Evolutionary conservation across 495 filamentous ascomycete species (phyloP), one percentile per base, ranked within the genome.

Genomic region (Rusavskia elegans): DNA sequence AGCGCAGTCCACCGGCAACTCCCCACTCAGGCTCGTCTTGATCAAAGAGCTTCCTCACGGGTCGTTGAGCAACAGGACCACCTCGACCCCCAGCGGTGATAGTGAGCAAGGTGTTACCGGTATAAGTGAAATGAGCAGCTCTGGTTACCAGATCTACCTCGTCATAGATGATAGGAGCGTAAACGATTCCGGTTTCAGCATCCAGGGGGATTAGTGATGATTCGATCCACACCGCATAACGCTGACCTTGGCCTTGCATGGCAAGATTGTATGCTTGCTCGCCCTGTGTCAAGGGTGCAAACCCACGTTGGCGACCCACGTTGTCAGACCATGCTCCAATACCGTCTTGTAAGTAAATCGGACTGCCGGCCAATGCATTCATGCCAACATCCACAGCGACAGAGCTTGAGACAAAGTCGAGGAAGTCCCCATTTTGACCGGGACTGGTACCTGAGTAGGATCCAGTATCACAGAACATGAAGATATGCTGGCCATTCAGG

Each of bases 141-240:
- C 57, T 57, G 17, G 64, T 64, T 6, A 40, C 52, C 30, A 40
- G 45, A 42, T 66, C 55, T 41, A 66, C 64, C 11, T 64, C 56
- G 41, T 63, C 59, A 42, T 66, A 66, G n/a, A 66, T 56, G 17
- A 66, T 59, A 11, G 64, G 61, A 21, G 64, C 63, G 32, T 58
- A 66, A 16, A 66, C 42, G 13, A 66, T 25, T 16, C 44, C 64
- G 21, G 53, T 55, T 11, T 52, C 57, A 17, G 57, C 55, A 55
- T 66, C 61, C 23, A 66, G 52, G 16, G 64, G 55, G 23, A 66
- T 62, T 5, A 66, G 52, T 3, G 64, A 62, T 8, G 64, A 64
- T 50, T 66, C 64, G 5, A 64, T 56, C 64, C 64, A 66, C 6
- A 66, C 45, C 19, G 64, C 64, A 50, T 66, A 66, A 25, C 64